Evolutionary conservation across 129 eudicot genomes (phyloP).

Genomic region (Escallonia rubra): DNA sequence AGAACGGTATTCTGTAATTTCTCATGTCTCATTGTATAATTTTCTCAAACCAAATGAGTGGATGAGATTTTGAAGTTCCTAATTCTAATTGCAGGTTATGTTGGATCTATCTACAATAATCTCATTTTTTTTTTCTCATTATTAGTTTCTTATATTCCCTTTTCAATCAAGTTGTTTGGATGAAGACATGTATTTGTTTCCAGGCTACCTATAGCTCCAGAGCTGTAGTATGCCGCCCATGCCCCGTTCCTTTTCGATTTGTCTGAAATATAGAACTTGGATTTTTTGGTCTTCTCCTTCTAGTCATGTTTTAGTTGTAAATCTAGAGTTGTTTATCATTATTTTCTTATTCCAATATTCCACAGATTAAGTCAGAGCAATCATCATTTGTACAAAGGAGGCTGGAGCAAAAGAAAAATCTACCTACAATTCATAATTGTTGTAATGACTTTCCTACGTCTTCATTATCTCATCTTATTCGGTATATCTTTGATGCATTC

Average conservation of each 20-base stretch:
- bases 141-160: conserved; percentile 5
- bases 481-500: conserved; percentile 30
- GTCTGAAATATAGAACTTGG: background rate
- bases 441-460: conserved; percentile 44
- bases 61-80: no score
- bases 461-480: conserved; percentile 50
- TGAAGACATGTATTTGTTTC: conserved; percentile 53
- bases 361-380: conserved; percentile 51
- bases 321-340: background rate
- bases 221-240: conserved; percentile 63
- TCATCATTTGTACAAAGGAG: conserved; percentile 63
- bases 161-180: conserved; percentile 51
- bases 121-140: conserved; percentile 3
- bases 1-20: no score
- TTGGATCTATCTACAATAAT: background rate
- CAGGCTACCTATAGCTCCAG: conserved; percentile 41
- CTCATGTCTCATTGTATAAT: no score
- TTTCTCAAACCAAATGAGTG: no score
- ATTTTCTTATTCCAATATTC: conserved; percentile 13
- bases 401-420: conserved; percentile 69
- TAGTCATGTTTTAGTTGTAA: no score
- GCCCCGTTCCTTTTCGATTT: background rate
- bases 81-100: background rate
- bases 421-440: conserved; percentile 58
- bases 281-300: no score